phyloP scores from a whole-genome alignment of 73 alveolate species.

The Tetrahymena thermophila region DNA sequence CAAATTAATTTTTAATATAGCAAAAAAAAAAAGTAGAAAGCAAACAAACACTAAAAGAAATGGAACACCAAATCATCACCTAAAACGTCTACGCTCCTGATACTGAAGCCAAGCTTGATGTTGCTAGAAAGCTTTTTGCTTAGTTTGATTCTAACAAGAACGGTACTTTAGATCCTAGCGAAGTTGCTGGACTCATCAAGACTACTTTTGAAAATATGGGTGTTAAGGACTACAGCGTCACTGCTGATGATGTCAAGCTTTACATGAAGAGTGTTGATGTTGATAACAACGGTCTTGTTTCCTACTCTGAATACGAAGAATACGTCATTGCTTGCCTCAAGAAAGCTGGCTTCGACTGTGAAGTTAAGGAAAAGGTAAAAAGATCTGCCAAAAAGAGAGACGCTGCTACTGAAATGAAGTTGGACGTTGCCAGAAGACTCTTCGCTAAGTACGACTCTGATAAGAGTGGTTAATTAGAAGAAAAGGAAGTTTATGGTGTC shows the following conservation, averaged over 20 bases:
- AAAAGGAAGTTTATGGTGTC: slow-evolving; percentile 20
- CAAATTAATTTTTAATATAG: background rate
- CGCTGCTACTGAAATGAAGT: slow-evolving; percentile 13
- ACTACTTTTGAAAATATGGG: slow-evolving; percentile 33
- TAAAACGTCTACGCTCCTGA: background rate
- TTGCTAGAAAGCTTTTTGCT: slow-evolving; percentile 39
- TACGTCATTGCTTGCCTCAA: slow-evolving; percentile 27
- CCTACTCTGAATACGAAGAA: slow-evolving; percentile 33
- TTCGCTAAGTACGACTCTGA: slow-evolving; percentile 34
- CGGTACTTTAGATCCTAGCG: slow-evolving; percentile 17
- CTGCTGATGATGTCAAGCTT: slow-evolving; percentile 30
- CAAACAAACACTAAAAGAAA: background rate
- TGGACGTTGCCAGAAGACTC: slow-evolving; percentile 47
- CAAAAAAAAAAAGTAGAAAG: background rate
- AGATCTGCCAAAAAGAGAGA: background rate
- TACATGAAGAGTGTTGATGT: slow-evolving; percentile 31
- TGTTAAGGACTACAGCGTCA: slow-evolving; percentile 8
- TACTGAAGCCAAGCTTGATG: slow-evolving; percentile 30
- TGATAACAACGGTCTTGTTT: slow-evolving; percentile 35
- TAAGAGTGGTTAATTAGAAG: slow-evolving; percentile 22
- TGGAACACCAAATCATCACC: background rate
- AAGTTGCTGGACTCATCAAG: slow-evolving; percentile 5
- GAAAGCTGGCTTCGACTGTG: slow-evolving; percentile 26
- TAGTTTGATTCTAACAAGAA: slow-evolving; percentile 22
- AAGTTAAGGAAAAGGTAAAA: background rate